Evolutionary conservation across 1,284 basidiomycete genomes (phyloP), one percentile per base, ranked within the genome.

Genomic region (Neolentinus lepideus): DNA sequence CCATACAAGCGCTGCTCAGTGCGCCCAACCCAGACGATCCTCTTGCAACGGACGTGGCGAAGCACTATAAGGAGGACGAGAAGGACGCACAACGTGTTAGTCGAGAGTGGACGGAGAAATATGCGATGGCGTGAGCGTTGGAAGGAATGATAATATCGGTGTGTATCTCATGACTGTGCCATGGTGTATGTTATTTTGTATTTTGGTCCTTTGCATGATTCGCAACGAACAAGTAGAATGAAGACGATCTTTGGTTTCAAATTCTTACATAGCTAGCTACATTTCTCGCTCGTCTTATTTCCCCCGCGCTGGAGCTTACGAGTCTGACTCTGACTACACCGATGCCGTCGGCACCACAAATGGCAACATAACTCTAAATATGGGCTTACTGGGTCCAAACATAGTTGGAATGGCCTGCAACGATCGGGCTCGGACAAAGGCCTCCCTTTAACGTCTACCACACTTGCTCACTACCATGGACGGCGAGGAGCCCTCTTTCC

Each of bases 11-110:
- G 9, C 79, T 99, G 22, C 80, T 99, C 29, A 94, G 91, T 61
- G 90, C 96, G 3, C 96, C 96, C 3, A 99, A 99, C 74, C 96
- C 96, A 3, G 96, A 99, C 66, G 96, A 99, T 69, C 96, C 96
- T n/a, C 84, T 99, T 19, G 96, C 96, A n/a, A 88, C 90, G n/a
- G 89, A 92, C 60, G 87, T 99, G 31, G 96, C 96, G 24, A 96
- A 98, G 73, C 93, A 98, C 67, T 99, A 98, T 83, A 99, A 99
- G 75, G 93, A 97, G 76, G 82, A 99, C 69, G 94, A 98, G 78
- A 84, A 85, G 69, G 94, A 88, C 58, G 94, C 94, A 33, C 91
- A 92, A 72, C 78, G 85, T 45, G 91, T 94, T 63, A 92, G 92
- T 71, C 80, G 83, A 71, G 92, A 94, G 73, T 98, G 94, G 94